phyloP scores from a whole-genome alignment of 768 basidiomycete genomes.

The Kwoniella sp. region DNA sequence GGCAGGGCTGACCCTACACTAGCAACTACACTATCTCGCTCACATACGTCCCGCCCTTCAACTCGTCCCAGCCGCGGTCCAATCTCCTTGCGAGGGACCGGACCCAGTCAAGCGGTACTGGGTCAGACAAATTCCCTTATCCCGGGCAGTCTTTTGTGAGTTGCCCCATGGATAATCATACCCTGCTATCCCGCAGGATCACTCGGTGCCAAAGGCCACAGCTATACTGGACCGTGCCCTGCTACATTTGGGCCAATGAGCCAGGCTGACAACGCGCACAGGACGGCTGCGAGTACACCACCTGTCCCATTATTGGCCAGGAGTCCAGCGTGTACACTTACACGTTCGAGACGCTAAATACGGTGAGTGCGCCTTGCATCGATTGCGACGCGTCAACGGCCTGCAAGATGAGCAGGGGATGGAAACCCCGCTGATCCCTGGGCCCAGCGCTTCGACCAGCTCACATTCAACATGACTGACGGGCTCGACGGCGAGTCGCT shows the following conservation, averaged over 20 bases:
- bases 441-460: constrained; percentile 26
- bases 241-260: no score
- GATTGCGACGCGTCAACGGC: no score
- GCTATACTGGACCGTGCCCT: no score
- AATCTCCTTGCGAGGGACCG: constrained; percentile 21
- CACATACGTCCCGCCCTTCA: constrained; percentile 17
- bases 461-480: constrained; percentile 32
- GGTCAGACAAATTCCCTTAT: constrained; percentile 15
- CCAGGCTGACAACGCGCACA: no score
- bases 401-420: no score
- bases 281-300: constrained; percentile 23
- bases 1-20: no score
- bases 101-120: constrained; percentile 5
- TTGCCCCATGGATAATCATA: no score
- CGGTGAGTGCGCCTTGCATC: constrained; percentile 4
- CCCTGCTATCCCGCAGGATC: background rate
- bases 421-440: no score
- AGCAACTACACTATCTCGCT: constrained; percentile 38
- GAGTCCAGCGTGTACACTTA: constrained; percentile 9
- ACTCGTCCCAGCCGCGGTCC: constrained; percentile 16
- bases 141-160: constrained; percentile 33
- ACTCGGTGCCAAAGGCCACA: background rate
- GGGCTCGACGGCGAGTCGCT: constrained; percentile 22
- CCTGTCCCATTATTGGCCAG: constrained; percentile 14
- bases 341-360: constrained; percentile 12